A percentile compares a stretch with the other conserved stretches of the same genome.
phyloP scores from a whole-genome alignment of 2,329 filamentous ascomycete genomes.

The Fusarium verrucosum region DNA sequence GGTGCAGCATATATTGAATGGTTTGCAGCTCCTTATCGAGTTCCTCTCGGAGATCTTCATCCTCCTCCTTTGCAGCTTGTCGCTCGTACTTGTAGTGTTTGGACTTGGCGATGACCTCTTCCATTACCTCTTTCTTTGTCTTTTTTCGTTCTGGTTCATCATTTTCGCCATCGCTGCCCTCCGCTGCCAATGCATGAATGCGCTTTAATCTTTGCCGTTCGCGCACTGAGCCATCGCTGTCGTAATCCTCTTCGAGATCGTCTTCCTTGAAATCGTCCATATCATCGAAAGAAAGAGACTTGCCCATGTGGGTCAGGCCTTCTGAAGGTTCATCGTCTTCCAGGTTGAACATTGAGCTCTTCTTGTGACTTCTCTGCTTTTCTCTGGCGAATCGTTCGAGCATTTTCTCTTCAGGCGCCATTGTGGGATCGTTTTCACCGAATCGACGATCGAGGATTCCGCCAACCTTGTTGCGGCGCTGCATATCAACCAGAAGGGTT shows the following conservation, averaged over 20 bases:
- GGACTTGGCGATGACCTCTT: constrained; percentile 96
- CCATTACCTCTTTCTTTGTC: constrained; percentile 96
- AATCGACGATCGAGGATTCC: constrained; percentile 93
- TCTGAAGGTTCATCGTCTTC: constrained; percentile 75
- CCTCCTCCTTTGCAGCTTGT: constrained; percentile 90
- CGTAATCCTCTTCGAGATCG: constrained; percentile 70
- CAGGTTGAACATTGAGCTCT: constrained; percentile 85
- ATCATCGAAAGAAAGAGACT: constrained; percentile 72
- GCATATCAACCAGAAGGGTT: constrained; percentile 89
- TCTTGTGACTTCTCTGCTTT: constrained; percentile 81
- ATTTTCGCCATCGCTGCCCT: constrained; percentile 60
- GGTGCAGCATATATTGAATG: constrained; percentile 76
- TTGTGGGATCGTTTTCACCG: constrained; percentile 91
- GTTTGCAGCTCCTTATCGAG: constrained; percentile 85
- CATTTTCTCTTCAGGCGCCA: constrained; percentile 93
- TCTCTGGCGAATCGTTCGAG: constrained; percentile 90
- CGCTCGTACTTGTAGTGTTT: constrained; percentile 95
- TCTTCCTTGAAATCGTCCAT: constrained; percentile 82
- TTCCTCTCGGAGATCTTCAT: constrained; percentile 85
- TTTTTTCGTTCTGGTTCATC: constrained; percentile 85
- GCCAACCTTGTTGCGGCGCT: constrained; percentile 87
- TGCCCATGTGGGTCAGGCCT: constrained; percentile 84
- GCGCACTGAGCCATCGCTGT: constrained; percentile 65
- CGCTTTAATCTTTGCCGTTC: constrained; percentile 66
- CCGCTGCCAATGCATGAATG: constrained; percentile 56